Evolutionary conservation across 1,139 yeast species (phyloP).

Genomic region (Saccharomyces hybrid): DNA sequence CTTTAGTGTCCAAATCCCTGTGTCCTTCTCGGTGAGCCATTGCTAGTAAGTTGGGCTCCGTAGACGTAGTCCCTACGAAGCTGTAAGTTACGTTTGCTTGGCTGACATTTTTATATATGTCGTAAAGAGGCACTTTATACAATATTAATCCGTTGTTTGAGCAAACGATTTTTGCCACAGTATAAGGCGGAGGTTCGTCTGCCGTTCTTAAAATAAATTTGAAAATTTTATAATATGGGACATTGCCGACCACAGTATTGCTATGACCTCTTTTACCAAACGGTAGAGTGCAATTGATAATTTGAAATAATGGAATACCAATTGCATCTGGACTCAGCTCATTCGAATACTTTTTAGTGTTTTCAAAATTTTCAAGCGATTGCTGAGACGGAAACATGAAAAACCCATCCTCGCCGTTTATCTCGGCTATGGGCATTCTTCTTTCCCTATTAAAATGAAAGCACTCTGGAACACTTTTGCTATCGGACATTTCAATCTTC

Average conservation of each 20-base stretch:
- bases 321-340: constrained; percentile 9
- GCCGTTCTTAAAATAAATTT: constrained; percentile 4
- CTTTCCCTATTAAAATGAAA: constrained; percentile 5
- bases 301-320: constrained; percentile 13
- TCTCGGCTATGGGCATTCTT: constrained; percentile 9
- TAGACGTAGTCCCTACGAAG: constrained; percentile 2
- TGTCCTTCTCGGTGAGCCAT: constrained; percentile 1
- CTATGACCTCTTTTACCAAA: not conserved
- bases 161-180: constrained; percentile 4
- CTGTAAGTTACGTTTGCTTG: constrained; percentile 4
- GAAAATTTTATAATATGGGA: constrained; percentile 6
- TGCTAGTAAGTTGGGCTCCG: not conserved
- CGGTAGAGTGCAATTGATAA: not conserved
- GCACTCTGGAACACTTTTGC: constrained; percentile 1
- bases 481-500: not conserved
- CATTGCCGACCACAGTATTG: not conserved
- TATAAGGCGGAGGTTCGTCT: constrained; percentile 10
- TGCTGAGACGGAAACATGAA: constrained; percentile 12
- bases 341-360: constrained; percentile 1
- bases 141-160: constrained; percentile 4
- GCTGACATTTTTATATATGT: constrained; percentile 5
- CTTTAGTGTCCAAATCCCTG: constrained; percentile 10
- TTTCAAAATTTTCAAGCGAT: constrained; percentile 12
- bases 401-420: constrained; percentile 6
- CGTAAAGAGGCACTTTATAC: constrained; percentile 11